Evolutionary conservation across 1,139 yeast genomes (phyloP).

Genomic region (Geotrichum phurueaensis): DNA sequence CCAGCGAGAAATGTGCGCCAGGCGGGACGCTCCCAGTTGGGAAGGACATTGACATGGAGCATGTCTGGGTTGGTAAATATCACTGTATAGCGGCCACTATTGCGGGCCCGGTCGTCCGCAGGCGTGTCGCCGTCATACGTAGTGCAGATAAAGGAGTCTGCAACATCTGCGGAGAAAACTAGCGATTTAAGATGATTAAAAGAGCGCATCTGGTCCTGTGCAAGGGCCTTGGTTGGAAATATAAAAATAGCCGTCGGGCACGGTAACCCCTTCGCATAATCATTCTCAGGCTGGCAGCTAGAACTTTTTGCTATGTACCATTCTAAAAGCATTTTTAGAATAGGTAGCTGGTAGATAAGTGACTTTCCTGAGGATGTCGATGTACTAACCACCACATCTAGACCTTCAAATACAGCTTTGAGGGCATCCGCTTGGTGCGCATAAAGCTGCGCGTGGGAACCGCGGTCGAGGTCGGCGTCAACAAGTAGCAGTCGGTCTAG

Average conservation of each 20-base stretch:
- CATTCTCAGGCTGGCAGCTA: background rate
- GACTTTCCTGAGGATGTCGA: constrained; percentile 96
- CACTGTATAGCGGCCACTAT: constrained; percentile 51
- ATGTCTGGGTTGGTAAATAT: constrained; percentile 94
- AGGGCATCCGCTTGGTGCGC: constrained; percentile 79
- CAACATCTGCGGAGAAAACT: constrained; percentile 20
- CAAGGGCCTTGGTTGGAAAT: constrained; percentile 94
- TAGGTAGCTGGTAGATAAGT: constrained; percentile 82
- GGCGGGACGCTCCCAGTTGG: constrained; percentile 40
- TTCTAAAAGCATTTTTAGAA: constrained; percentile 45
- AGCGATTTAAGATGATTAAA: constrained; percentile 50
- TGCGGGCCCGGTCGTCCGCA: constrained; percentile 45
- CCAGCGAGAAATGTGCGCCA: constrained; percentile 68
- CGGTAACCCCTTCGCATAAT: constrained; percentile 38
- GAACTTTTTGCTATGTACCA: constrained; percentile 2
- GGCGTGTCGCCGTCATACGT: constrained; percentile 95
- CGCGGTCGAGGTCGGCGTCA: background rate
- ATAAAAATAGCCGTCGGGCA: constrained; percentile 71
- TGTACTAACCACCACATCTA: constrained; percentile 79
- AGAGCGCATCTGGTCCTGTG: constrained; percentile 90
- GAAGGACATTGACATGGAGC: constrained; percentile 77
- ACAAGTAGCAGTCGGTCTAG: constrained; percentile 43
- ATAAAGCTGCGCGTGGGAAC: constrained; percentile 44
- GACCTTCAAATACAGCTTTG: constrained; percentile 46
- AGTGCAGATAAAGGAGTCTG: constrained; percentile 47